These are phyloP conservation scores for Meyerozyma carpophila DNA, from an alignment of 1,139 yeast species.

Conservation along the genomic window DNA sequence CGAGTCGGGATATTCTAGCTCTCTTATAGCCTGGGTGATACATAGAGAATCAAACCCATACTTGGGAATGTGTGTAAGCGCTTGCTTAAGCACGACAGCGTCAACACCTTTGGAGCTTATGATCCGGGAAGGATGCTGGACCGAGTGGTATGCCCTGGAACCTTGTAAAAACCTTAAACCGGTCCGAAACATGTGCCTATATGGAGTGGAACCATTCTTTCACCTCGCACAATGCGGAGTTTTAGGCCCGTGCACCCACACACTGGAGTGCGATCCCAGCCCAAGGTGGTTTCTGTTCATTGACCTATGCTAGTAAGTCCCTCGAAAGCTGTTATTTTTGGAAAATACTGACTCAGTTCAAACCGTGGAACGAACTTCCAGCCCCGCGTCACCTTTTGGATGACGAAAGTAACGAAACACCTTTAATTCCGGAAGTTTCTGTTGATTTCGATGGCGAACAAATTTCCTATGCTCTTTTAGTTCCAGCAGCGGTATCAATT, in stretches of 20 bases:
- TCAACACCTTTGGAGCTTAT: conserved; percentile 24
- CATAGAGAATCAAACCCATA: conserved; percentile 66
- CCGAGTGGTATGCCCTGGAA: conserved; percentile 27
- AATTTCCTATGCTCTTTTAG: neutral
- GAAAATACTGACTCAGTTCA: conserved; percentile 30
- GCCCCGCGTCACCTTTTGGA: conserved; percentile 52
- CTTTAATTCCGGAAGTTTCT: conserved; percentile 12
- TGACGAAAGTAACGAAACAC: conserved; percentile 30
- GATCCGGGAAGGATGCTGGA: conserved; percentile 31
- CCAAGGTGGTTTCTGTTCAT: neutral
- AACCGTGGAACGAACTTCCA: conserved; percentile 50
- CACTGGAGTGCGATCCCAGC: neutral
- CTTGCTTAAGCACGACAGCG: conserved; percentile 27
- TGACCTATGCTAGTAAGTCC: neutral
- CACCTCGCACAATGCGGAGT: neutral
- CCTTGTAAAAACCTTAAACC: neutral
- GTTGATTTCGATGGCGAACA: conserved; percentile 3
- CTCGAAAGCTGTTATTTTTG: too few relatives aligned
- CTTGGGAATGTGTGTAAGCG: conserved; percentile 53
- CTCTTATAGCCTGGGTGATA: conserved; percentile 55
- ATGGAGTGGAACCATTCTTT: neutral
- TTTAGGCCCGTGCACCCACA: neutral
- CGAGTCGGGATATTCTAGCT: conserved; percentile 62
- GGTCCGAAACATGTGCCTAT: too few relatives aligned
- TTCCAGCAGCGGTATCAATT: neutral